phyloP scores from a whole-genome alignment of 2,329 filamentous ascomycete genomes.

The Fusarium austroafricanum region DNA sequence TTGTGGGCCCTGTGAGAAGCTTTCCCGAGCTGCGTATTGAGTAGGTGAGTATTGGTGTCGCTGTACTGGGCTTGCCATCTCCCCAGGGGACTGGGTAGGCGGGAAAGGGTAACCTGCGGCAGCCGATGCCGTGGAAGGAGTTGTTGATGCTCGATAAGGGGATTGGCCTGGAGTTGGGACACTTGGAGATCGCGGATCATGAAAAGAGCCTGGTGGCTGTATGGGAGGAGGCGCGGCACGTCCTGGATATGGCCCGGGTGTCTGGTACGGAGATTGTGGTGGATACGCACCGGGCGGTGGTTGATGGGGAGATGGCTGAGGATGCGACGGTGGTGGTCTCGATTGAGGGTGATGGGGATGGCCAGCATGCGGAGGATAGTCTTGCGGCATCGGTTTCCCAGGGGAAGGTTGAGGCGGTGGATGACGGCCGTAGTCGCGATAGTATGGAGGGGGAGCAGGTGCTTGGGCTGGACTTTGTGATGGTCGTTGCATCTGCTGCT shows the following conservation, averaged over 20 bases:
- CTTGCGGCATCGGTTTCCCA: conserved; percentile 57
- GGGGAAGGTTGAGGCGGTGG: conserved; percentile 63
- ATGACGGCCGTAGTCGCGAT: conserved; percentile 62
- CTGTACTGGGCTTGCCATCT: conserved; percentile 63
- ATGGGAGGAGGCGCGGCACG: conserved; percentile 59
- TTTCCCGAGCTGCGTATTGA: conserved; percentile 58
- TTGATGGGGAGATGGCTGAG: conserved; percentile 48
- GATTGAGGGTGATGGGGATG: conserved; percentile 48
- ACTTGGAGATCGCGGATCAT: conserved; percentile 64
- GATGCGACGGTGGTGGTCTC: conserved; percentile 50
- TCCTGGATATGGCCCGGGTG: conserved; percentile 56
- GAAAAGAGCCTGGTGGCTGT: conserved; percentile 57
- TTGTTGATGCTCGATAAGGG: conserved; percentile 63
- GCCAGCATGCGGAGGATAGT: conserved; percentile 54
- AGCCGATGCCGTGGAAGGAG: conserved; percentile 55
- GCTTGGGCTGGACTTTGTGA: conserved; percentile 53
- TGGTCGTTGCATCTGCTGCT: conserved; percentile 56
- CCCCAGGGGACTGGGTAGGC: conserved; percentile 54
- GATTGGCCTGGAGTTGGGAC: conserved; percentile 56
- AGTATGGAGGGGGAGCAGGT: conserved; percentile 52
- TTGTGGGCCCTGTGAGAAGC: conserved; percentile 56
- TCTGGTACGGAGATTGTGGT: conserved; percentile 54
- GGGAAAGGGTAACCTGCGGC: conserved; percentile 65
- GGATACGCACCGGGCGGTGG: conserved; percentile 51
- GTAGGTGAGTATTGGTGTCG: conserved; percentile 63